Base-by-base conservation (phyloP, 352 stramenopile genomes). In the Phytopythium kandeliae region DNA sequence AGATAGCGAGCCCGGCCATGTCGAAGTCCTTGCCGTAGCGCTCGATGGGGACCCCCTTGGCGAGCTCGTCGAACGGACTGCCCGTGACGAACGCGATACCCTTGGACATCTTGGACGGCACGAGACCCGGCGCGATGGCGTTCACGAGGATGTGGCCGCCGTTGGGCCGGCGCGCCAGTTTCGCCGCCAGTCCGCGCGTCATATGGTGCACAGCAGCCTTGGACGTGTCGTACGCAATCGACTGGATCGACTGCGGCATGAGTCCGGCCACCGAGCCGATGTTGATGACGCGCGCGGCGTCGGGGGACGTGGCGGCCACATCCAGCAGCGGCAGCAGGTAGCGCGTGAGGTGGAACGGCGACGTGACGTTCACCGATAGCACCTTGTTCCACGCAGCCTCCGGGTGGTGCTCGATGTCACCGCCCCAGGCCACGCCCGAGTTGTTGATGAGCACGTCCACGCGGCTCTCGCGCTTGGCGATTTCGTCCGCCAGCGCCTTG, bases 161-260 rank as follows among this genome's bases (percentile, higher is more conserved):
- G 38, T 89, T 87, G 15, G 76, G 68, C 9, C 71, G 77, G 25
- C 72, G 72, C 49, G 80, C 90, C 9, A 99, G 78, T 63, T 98
- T 95, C 0, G 79, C 72, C 0, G 93, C 84, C 31, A 98, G 52
- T 41, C 96, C 86, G 40, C 86, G 87, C 24, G 93, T 98, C 22
- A 99, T 63, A 55, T 97, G 85, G 67, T 98, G 92, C 19, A 98
- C 67, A 3, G 90, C 96, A 3, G 94, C 93, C 78, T 99, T 99
- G 54, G 73, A 93, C 46, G 85, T 82, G 66, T 98, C 91, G 73
- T 99, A 99, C n/a, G 92, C 89, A 54, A 96, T 82, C 17, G 91
- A 96, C 10, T 78, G 71, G 42, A 97, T 77, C 28, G 80, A 77
- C 71, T 98, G 84, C 60, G 63, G 88, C 36, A 89, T 57, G 26